These are phyloP conservation scores for Phytophthora aleatoria DNA, from an alignment of 352 stramenopile genomes.

Conservation along the genomic window DNA sequence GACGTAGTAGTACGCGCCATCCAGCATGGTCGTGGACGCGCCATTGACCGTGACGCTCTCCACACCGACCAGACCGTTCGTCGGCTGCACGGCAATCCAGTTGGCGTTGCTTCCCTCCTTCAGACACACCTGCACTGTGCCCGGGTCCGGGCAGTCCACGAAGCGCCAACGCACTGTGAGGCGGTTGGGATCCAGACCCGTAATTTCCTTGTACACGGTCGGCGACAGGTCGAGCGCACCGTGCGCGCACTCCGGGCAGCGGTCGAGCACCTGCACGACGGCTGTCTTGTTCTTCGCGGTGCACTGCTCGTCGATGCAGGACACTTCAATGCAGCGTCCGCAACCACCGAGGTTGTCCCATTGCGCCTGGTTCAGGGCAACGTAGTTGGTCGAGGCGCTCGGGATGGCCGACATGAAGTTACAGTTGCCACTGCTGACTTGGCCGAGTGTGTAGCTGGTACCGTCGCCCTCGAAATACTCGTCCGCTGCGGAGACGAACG, in stretches of 20 bases:
- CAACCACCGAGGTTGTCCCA: slow-evolving; percentile 59
- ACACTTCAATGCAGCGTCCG: slow-evolving; percentile 64
- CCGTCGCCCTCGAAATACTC: slow-evolving; percentile 49
- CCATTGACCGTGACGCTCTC: slow-evolving; percentile 67
- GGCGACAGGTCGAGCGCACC: slow-evolving; percentile 77
- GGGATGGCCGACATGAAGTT: slow-evolving; percentile 59
- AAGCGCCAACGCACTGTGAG: slow-evolving; percentile 69
- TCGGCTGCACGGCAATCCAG: slow-evolving; percentile 68
- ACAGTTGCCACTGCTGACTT: slow-evolving; percentile 50
- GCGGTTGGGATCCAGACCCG: slow-evolving; percentile 57
- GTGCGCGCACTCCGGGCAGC: slow-evolving; percentile 69
- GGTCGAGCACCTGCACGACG: slow-evolving; percentile 74
- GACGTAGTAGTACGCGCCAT: slow-evolving; percentile 74
- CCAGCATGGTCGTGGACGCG: slow-evolving; percentile 59
- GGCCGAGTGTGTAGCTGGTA: slow-evolving; percentile 46
- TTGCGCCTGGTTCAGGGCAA: slow-evolving; percentile 68
- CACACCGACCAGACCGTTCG: slow-evolving; percentile 54
- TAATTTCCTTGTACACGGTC: slow-evolving; percentile 71
- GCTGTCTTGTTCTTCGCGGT: slow-evolving; percentile 43
- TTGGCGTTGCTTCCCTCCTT: slow-evolving; percentile 66
- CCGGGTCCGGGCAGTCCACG: slow-evolving; percentile 59
- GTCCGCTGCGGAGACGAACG: slow-evolving; percentile 18
- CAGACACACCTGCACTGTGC: slow-evolving; percentile 70
- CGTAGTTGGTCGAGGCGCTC: slow-evolving; percentile 62
- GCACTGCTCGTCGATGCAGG: slow-evolving; percentile 61